A percentile compares a stretch with the other conserved stretches of the same genome.
phyloP scores from a whole-genome alignment of 2,329 filamentous ascomycete genomes.

The Akanthomyces uredinophilus region DNA sequence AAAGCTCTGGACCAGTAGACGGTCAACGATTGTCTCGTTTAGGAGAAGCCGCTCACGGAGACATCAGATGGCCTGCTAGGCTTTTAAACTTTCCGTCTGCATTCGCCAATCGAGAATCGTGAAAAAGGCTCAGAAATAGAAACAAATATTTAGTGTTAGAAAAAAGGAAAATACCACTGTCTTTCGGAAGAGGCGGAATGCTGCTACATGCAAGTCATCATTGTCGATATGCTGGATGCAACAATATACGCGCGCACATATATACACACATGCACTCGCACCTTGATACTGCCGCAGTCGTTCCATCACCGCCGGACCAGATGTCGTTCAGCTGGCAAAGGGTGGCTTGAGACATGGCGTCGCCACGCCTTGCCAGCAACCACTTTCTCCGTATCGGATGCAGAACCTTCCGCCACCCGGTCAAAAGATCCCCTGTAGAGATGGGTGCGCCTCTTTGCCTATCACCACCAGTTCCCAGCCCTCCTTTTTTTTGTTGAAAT shows the following conservation, averaged over 20 bases:
- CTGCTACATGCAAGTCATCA: not conserved
- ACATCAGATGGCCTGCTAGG: not conserved
- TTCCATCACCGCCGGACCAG: not conserved
- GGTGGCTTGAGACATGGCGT: conserved; percentile 7
- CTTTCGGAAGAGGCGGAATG: not conserved
- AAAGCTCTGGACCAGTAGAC: too few relatives aligned
- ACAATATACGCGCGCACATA: not conserved
- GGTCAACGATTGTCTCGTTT: not conserved
- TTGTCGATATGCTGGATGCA: not conserved
- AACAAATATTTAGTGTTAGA: too few relatives aligned
- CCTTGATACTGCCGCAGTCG: not conserved
- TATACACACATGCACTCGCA: not conserved
- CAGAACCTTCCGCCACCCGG: not conserved
- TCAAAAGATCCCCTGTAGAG: not conserved
- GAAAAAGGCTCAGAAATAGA: too few relatives aligned
- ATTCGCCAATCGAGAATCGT: too few relatives aligned
- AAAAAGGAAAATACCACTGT: too few relatives aligned
- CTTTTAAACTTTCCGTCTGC: not conserved
- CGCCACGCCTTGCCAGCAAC: not conserved
- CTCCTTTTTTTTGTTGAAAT: not conserved
- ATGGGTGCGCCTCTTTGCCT: not conserved
- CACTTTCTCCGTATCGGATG: conserved; percentile 4
- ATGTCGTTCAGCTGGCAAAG: conserved; percentile 1
- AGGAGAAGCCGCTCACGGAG: not conserved
- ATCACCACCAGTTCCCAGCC: not conserved